Conservation (phyloP, 2,329 filamentous ascomycete genomes). For the Aspergillus pseudoviridinutans region DNA sequence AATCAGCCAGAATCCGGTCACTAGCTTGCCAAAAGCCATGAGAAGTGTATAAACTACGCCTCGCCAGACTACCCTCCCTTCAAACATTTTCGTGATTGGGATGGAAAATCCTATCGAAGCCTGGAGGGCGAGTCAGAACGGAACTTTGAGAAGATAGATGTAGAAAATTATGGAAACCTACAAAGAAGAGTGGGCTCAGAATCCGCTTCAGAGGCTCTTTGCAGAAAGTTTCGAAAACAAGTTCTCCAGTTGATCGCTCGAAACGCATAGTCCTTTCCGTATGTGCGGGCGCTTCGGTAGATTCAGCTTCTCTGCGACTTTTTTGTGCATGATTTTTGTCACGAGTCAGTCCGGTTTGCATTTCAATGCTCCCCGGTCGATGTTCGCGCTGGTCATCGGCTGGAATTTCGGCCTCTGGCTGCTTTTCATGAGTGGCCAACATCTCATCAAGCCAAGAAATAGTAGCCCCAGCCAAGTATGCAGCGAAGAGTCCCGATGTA, state of each 20-base stretch:
- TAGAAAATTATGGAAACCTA: slow-evolving; percentile 29
- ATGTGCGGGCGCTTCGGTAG: background rate
- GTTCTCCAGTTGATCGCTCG: slow-evolving; percentile 16
- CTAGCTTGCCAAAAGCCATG: slow-evolving; percentile 62
- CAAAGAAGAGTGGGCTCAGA: slow-evolving; percentile 71
- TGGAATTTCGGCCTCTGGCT: background rate
- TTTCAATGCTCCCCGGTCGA: background rate
- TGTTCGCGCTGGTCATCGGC: background rate
- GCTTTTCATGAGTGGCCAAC: background rate
- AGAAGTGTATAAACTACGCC: slow-evolving; percentile 68
- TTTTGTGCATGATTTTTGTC: background rate
- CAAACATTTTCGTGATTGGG: slow-evolving; percentile 67
- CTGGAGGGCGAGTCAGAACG: slow-evolving; percentile 12
- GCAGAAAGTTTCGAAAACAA: slow-evolving; percentile 48
- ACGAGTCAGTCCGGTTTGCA: background rate
- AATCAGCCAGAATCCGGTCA: slow-evolving; percentile 59
- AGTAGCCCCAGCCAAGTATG: slow-evolving; percentile 53
- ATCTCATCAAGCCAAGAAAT: slow-evolving; percentile 49
- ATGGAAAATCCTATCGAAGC: slow-evolving; percentile 72
- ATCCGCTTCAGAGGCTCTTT: slow-evolving; percentile 47
- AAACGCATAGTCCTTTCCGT: background rate
- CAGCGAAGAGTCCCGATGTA: slow-evolving; percentile 54
- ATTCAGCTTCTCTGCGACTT: background rate
- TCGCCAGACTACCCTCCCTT: slow-evolving; percentile 61
- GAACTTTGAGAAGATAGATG: background rate